A percentile compares a stretch with the other conserved stretches of the same genome.
These are phyloP conservation scores for Capsella rubella DNA, from an alignment of 441 rosid species.

Conservation along the genomic window DNA sequence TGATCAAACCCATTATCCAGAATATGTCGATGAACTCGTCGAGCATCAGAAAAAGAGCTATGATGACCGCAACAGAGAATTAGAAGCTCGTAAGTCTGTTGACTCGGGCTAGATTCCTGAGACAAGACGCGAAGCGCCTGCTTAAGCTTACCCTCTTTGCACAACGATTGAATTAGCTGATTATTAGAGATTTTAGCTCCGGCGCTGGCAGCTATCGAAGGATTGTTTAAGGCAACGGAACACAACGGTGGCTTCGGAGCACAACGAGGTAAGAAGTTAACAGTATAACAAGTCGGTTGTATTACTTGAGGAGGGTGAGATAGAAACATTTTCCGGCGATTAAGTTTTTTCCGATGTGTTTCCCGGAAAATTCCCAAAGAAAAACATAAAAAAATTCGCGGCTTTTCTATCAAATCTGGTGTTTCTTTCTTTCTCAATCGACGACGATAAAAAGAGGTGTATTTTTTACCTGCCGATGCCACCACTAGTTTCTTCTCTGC, in stretches of 20 bases:
- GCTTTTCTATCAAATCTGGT: constrained; percentile 15
- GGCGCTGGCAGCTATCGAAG: constrained; percentile 36
- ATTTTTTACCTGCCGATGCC: constrained; percentile 15
- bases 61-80: constrained; percentile 68
- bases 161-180: constrained; percentile 64
- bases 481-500: constrained; percentile 33
- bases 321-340: constrained; percentile 59
- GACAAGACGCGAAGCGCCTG: constrained; percentile 70
- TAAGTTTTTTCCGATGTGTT: constrained; percentile 7
- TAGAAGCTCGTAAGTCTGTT: constrained; percentile 84
- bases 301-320: constrained; percentile 54
- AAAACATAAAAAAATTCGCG: constrained; percentile 23
- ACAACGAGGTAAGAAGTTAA: constrained; percentile 42
- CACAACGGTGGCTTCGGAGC: constrained; percentile 50
- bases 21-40: constrained; percentile 69
- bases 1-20: constrained; percentile 75
- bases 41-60: constrained; percentile 64
- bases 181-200: constrained; percentile 47
- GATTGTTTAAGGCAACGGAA: constrained; percentile 52
- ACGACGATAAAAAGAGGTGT: constrained; percentile 5
- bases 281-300: constrained; percentile 43
- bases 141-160: constrained; percentile 72
- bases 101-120: constrained; percentile 66
- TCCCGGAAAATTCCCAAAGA: constrained; percentile 6
- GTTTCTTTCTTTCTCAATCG: neutral